Conservation (phyloP, 73 alveolate species). For the Blepharisma japonicum region DNA sequence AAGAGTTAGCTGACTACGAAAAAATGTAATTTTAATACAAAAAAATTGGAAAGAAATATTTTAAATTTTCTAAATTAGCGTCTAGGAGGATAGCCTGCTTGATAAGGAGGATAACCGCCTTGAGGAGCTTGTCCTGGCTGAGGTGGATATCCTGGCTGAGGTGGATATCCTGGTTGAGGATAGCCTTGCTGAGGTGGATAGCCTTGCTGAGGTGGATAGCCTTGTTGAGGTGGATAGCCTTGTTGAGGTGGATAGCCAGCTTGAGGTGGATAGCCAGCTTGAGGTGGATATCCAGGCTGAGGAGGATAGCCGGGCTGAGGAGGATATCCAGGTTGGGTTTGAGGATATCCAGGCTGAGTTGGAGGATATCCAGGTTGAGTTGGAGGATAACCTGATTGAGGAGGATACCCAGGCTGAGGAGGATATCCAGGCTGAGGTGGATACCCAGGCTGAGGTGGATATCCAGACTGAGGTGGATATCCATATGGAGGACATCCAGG, state of each 20-base stretch:
- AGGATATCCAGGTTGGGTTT: slow-evolving; percentile 20
- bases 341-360: slow-evolving; percentile 26
- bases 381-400: slow-evolving; percentile 34
- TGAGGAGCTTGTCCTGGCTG: no score
- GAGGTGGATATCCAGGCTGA: not conserved
- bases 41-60: no score
- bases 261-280: no score
- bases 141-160: no score
- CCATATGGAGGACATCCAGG: slow-evolving; percentile 1
- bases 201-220: no score
- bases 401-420: slow-evolving; percentile 28
- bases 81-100: no score
- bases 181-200: not conserved
- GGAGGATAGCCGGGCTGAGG: not conserved
- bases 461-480: slow-evolving; percentile 23
- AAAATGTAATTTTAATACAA: no score
- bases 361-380: slow-evolving; percentile 20
- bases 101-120: no score
- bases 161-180: not conserved
- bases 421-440: slow-evolving; percentile 21
- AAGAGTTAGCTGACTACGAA: not conserved
- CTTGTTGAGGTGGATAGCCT: no score
- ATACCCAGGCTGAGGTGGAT: slow-evolving; percentile 30
- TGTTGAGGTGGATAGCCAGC: no score
- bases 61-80: no score